phyloP scores from a whole-genome alignment of 495 filamentous ascomycete genomes.

The Daldinia caldariorum region DNA sequence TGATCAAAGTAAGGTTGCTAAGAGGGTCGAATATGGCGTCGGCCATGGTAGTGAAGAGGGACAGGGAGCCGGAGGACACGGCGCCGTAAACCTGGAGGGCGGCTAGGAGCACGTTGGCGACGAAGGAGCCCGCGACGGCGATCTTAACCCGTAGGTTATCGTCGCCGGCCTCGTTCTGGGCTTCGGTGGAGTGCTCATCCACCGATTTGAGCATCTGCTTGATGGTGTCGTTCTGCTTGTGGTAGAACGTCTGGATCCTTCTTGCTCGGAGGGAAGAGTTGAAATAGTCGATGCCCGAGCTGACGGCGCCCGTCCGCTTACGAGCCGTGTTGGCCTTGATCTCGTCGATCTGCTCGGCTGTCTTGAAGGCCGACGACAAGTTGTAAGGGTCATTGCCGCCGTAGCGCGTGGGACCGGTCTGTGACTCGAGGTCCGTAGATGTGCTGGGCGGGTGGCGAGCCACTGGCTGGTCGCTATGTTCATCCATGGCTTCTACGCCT shows the following conservation, averaged over 20 bases:
- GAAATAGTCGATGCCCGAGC: constrained; percentile 23
- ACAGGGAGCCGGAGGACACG: constrained; percentile 84
- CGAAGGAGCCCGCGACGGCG: constrained; percentile 89
- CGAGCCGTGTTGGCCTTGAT: constrained; percentile 86
- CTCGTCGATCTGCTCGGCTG: constrained; percentile 75
- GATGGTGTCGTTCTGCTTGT: constrained; percentile 92
- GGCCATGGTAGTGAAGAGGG: constrained; percentile 97
- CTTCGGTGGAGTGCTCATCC: constrained; percentile 71
- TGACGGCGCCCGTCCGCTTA: constrained; percentile 66
- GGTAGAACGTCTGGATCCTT: constrained; percentile 85
- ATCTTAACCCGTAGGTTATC: constrained; percentile 88
- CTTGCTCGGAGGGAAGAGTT: constrained; percentile 52
- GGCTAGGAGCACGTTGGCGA: constrained; percentile 82
- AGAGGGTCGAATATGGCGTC: constrained; percentile 96
- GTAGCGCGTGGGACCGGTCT: constrained; percentile 57
- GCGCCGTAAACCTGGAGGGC: constrained; percentile 89
- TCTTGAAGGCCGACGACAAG: constrained; percentile 81
- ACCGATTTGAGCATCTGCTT: constrained; percentile 90
- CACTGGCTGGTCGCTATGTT: constrained; percentile 52
- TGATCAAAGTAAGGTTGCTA: constrained; percentile 87
- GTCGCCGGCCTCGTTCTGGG: constrained; percentile 64
- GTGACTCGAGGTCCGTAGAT: constrained; percentile 70
- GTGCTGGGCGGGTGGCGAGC: constrained; percentile 55
- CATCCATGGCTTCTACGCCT: constrained; percentile 58
- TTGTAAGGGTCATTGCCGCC: constrained; percentile 79